These are phyloP conservation scores for Anthracocystis walkeri DNA, from an alignment of 1,284 basidiomycete genomes.

Conservation along the genomic window DNA sequence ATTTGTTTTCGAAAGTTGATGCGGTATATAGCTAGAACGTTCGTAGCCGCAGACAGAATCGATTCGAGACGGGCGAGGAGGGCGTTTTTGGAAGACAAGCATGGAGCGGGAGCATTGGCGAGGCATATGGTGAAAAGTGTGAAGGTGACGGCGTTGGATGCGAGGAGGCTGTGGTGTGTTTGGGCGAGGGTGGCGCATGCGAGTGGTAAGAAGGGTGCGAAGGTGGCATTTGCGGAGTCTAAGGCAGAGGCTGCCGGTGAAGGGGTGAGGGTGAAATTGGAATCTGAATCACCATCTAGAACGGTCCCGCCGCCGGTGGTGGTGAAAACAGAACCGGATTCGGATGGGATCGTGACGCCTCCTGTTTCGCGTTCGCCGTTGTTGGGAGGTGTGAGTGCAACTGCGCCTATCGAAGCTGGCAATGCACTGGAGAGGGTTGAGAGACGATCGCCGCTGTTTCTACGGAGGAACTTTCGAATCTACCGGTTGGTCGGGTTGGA, in stretches of 20 bases:
- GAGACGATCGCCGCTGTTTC: slow-evolving; percentile 16
- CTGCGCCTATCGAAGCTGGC: background rate
- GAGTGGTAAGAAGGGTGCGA: background rate
- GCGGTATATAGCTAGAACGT: slow-evolving; percentile 16
- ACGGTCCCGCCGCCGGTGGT: too few relatives aligned
- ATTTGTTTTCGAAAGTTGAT: slow-evolving; percentile 17
- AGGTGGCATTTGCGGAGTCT: slow-evolving; percentile 10
- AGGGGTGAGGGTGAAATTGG: slow-evolving; percentile 8
- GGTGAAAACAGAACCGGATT: slow-evolving; percentile 9
- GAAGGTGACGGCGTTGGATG: slow-evolving; percentile 19
- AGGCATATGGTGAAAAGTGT: slow-evolving; percentile 12
- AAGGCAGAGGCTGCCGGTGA: background rate
- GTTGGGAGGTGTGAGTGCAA: background rate
- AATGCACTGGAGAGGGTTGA: background rate
- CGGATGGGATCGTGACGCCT: background rate
- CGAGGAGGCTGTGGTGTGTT: slow-evolving; percentile 24
- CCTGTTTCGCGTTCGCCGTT: background rate
- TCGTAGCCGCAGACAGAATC: background rate
- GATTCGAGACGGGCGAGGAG: background rate
- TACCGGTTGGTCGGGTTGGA: slow-evolving; percentile 21
- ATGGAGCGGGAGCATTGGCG: slow-evolving; percentile 15
- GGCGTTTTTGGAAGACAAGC: slow-evolving; percentile 14
- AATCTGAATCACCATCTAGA: slow-evolving; percentile 15
- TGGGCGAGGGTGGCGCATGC: slow-evolving; percentile 31
- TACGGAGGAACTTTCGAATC: slow-evolving; percentile 38